A percentile compares a stretch with the other conserved stretches of the same genome.
Conservation (phyloP, 768 basidiomycete genomes). For the Candolleomyces aberdarensis region DNA sequence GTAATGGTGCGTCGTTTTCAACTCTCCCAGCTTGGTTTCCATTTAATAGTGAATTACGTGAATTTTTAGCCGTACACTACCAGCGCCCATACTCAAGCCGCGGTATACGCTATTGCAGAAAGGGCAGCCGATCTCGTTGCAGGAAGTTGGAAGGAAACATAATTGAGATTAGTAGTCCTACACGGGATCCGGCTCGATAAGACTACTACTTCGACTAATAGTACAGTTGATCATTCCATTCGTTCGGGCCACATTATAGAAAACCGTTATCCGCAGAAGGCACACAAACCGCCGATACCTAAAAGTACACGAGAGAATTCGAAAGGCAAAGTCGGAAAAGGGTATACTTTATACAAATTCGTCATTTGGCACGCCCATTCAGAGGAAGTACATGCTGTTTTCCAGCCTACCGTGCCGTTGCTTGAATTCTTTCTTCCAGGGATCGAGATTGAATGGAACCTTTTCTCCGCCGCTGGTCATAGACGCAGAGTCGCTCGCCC, state of each 20-base stretch:
- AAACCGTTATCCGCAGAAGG: no score
- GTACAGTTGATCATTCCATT: no score
- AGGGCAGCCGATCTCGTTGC: conserved; percentile 11
- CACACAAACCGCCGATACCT: no score
- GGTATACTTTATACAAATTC: no score
- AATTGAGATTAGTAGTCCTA: no score
- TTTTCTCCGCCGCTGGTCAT: background rate
- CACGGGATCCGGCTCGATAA: no score
- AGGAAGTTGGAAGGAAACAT: background rate
- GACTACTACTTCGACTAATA: no score
- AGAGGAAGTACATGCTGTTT: background rate
- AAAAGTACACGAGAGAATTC: no score
- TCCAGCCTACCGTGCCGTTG: background rate
- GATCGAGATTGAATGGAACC: background rate
- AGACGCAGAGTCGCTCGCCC: background rate
- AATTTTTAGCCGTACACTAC: conserved; percentile 4
- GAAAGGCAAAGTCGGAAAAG: no score
- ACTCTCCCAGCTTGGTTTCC: background rate
- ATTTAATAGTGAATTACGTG: no score
- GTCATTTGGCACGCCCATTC: background rate
- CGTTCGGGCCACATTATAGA: no score
- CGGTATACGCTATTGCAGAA: conserved; percentile 12
- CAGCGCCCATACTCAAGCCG: conserved; percentile 2
- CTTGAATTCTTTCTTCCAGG: background rate
- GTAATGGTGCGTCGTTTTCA: conserved; percentile 21